Evolutionary conservation across 192 early-diverging fungal genomes (phyloP), one percentile per base, ranked within the genome.

Genomic region (Podila epicladia): DNA sequence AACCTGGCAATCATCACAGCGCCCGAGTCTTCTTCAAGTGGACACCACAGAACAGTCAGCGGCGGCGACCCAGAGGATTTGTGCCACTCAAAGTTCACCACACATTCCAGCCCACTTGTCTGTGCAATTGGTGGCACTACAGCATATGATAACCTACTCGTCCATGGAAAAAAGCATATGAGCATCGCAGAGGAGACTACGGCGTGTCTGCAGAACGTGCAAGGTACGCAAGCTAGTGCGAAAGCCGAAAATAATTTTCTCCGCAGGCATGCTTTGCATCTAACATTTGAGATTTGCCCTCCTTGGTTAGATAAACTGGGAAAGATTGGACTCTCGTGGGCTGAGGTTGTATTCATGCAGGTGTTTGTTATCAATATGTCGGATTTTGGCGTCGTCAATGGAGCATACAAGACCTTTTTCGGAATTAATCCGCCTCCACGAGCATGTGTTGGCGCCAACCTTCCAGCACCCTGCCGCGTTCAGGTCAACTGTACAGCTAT

Each of bases 381-480:
- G 9, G 82, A 89, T 35, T 95, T 95, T 78, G 84, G 65, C 2
- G 64, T 62, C 4, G 68, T 95, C 32, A 95, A 95, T 73, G 50
- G 48, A 11, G 82, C 87, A 13, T 95, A 95, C 78, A 88, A 88
- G 63, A 72, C 64, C 3, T 94, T 89, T 63, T 93, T 94, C 71
- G 88, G 85, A 41, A 83, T 90, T 31, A 94, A 94, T 71, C 94
- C 94, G 9, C 87, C 94, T 0, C 87, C 94, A n/a, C 75, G 93
- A 41, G 91, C 93, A 8, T 88, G 89, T 31, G 90, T 94, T 2
- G 86, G 87, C 41, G 83, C 86, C 19, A 75, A 82, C 20, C 69
- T 90, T 9, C 77, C 73, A 35, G 64, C 58, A 22, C 72, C 68
- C 0, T 45, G 70, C n/a, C 78, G 73, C 19, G 75, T 95, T 19